Conservation (phyloP, 2,329 filamentous ascomycete species). For the Aspergillus calidoustus region DNA sequence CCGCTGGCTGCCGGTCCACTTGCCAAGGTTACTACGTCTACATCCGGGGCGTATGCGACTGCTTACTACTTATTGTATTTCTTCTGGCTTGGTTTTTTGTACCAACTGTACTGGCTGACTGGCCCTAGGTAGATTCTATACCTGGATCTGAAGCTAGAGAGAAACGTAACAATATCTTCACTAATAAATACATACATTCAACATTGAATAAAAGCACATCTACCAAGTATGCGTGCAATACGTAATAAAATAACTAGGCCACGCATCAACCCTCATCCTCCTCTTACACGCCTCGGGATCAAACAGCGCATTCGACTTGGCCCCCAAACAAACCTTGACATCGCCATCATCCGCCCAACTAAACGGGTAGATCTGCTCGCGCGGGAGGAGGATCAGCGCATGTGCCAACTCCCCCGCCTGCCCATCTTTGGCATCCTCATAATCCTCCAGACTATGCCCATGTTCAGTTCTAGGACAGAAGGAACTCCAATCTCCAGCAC, state of each 20-base stretch:
- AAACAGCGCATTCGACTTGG: conserved; percentile 22
- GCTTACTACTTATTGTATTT: not conserved
- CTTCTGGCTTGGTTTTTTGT: not conserved
- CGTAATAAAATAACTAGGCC: conserved; percentile 31
- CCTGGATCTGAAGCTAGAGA: too few relatives aligned
- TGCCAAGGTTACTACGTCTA: not conserved
- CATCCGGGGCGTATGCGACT: not conserved
- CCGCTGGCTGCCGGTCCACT: not conserved
- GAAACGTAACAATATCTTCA: too few relatives aligned
- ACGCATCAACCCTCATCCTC: conserved; percentile 26
- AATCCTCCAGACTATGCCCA: not conserved
- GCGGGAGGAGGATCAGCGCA: conserved; percentile 22
- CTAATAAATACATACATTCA: too few relatives aligned
- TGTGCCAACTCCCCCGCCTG: conserved; percentile 3
- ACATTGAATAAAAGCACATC: not conserved
- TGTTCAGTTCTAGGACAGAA: conserved; percentile 16
- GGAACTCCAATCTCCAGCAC: conserved; percentile 14
- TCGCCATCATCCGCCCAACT: conserved; percentile 26
- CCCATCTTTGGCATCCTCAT: not conserved
- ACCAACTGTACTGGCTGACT: not conserved
- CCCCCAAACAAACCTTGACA: conserved; percentile 21
- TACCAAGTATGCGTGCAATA: conserved; percentile 31
- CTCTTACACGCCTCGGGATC: conserved; percentile 26
- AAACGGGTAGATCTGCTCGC: conserved; percentile 27
- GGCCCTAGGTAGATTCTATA: too few relatives aligned